These are phyloP conservation scores for Pseudogymnoascus sp. DNA, from an alignment of 2,329 filamentous ascomycete genomes.

Conservation along the genomic window DNA sequence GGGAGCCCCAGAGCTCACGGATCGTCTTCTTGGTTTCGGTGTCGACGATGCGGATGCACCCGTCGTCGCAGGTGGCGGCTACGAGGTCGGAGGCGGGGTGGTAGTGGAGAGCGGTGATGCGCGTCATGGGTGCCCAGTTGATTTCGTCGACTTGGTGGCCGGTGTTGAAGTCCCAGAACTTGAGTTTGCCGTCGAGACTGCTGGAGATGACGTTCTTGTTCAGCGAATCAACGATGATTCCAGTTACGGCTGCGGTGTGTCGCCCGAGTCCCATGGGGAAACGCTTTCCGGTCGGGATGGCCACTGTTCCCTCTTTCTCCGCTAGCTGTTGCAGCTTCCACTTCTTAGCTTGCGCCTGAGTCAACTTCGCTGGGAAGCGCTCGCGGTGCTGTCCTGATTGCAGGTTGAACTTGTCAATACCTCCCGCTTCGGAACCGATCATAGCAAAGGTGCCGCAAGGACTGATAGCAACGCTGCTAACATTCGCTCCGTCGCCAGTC, in stretches of 20 bases:
- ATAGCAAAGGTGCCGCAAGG: conserved; percentile 90
- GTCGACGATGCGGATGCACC: conserved; percentile 81
- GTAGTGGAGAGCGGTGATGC: conserved; percentile 69
- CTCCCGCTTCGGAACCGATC: conserved; percentile 73
- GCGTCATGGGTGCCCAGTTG: conserved; percentile 71
- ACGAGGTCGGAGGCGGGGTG: conserved; percentile 77
- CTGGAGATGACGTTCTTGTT: conserved; percentile 82
- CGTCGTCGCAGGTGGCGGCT: conserved; percentile 81
- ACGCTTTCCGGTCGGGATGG: conserved; percentile 15
- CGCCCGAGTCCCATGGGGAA: conserved; percentile 49
- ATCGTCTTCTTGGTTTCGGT: conserved; percentile 85
- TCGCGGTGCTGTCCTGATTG: conserved; percentile 87
- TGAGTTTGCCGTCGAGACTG: conserved; percentile 82
- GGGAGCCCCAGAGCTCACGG: conserved; percentile 82
- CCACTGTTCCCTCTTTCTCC: conserved; percentile 20
- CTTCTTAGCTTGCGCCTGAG: conserved; percentile 69
- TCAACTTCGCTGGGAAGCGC: conserved; percentile 73
- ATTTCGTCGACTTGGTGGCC: conserved; percentile 73
- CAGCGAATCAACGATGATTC: conserved; percentile 78
- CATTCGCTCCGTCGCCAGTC: conserved; percentile 74
- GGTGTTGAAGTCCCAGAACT: conserved; percentile 94
- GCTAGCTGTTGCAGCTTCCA: conserved; percentile 56
- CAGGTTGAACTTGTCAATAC: conserved; percentile 92
- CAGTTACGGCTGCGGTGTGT: conserved; percentile 76
- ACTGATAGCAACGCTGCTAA: conserved; percentile 80